Percentiles rank a stretch among this genome's conserved stretches.
These are phyloP conservation scores for Claviceps fusiformis DNA, from an alignment of 2,329 filamentous ascomycete genomes.

Conservation along the genomic window DNA sequence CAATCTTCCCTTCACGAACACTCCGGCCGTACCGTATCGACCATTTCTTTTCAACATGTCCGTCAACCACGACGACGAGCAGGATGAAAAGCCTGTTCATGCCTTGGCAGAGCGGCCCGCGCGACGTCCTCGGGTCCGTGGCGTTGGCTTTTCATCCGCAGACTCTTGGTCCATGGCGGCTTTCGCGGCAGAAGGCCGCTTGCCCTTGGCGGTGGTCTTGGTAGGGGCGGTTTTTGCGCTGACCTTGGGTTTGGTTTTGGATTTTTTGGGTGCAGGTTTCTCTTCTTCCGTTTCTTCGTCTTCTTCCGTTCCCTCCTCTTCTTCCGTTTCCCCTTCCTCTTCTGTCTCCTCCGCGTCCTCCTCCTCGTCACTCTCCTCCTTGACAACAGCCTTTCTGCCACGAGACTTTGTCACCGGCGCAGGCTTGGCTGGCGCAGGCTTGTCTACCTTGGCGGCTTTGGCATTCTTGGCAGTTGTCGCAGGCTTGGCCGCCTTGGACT, in stretches of 20 bases:
- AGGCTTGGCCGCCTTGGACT: slow-evolving; percentile 18
- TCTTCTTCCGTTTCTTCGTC: slow-evolving; percentile 2
- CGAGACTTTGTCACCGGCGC: background rate
- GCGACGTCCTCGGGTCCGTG: slow-evolving; percentile 14
- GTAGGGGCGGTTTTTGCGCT: slow-evolving; percentile 1
- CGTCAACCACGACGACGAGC: background rate
- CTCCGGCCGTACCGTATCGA: background rate
- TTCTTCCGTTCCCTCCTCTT: slow-evolving; percentile 3
- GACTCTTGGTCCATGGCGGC: slow-evolving; percentile 2
- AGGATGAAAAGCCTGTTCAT: background rate
- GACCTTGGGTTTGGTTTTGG: slow-evolving; percentile 2
- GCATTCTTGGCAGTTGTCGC: slow-evolving; percentile 13
- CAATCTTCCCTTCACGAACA: too few species aligned
- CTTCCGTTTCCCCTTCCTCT: background rate
- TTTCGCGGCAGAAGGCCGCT: slow-evolving; percentile 2
- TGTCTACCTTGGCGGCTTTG: slow-evolving; percentile 11
- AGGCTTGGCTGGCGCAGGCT: slow-evolving; percentile 9
- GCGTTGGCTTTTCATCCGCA: slow-evolving; percentile 9
- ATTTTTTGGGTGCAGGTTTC: slow-evolving; percentile 2
- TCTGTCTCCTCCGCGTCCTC: slow-evolving; percentile 8
- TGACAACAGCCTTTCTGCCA: background rate
- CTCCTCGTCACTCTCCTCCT: slow-evolving; percentile 9
- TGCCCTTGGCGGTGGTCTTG: slow-evolving; percentile 2
- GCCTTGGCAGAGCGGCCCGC: slow-evolving; percentile 14
- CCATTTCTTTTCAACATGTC: background rate